Percentiles rank a stretch among this genome's conserved stretches.
These are phyloP conservation scores for Suillus sp. DNA, from an alignment of 768 basidiomycete species.

Conservation along the genomic window DNA sequence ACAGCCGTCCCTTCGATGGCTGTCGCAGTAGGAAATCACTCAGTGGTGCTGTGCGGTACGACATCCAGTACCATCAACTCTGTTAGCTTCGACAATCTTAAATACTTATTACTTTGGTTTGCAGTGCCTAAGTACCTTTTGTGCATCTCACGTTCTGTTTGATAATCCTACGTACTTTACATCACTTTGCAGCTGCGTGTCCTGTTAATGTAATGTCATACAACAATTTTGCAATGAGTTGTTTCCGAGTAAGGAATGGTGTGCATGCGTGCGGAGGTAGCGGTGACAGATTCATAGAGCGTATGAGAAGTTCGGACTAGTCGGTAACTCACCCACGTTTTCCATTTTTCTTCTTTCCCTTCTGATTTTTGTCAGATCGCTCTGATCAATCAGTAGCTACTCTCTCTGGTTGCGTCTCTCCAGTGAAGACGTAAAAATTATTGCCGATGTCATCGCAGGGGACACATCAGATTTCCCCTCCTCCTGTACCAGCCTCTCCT, in stretches of 20 bases:
- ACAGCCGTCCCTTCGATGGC: slow-evolving; percentile 8
- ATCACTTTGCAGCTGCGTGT: neutral
- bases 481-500: slow-evolving; percentile 40
- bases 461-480: slow-evolving; percentile 43
- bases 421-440: slow-evolving; percentile 15
- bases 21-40: slow-evolving; percentile 28
- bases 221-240: neutral
- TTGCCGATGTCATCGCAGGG: slow-evolving; percentile 39
- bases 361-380: slow-evolving; percentile 14
- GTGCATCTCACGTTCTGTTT: neutral
- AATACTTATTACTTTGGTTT: neutral
- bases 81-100: neutral
- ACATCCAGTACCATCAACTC: slow-evolving; percentile 9
- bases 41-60: slow-evolving; percentile 27
- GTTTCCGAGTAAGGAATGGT: neutral
- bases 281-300: neutral
- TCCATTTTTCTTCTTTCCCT: slow-evolving; percentile 14
- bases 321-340: slow-evolving; percentile 8
- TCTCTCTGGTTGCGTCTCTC: slow-evolving; percentile 9
- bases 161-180: neutral
- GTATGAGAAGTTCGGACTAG: slow-evolving; percentile 7
- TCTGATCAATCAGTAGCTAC: slow-evolving; percentile 2
- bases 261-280: neutral
- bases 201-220: neutral
- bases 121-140: neutral